phyloP scores from a whole-genome alignment of 1,284 basidiomycete species.

The Puccinia polysora region DNA sequence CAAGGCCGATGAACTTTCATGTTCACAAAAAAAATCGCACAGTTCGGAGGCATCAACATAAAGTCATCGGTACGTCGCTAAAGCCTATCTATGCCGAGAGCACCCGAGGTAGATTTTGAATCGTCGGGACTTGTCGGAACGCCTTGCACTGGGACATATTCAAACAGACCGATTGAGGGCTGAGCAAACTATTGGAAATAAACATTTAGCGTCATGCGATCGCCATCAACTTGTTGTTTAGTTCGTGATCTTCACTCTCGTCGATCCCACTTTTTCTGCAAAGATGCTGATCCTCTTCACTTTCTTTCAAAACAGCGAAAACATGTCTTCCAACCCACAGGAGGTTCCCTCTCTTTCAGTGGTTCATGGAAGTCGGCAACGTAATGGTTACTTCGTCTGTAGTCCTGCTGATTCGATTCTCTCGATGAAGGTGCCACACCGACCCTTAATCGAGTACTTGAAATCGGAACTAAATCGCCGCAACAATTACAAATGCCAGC shows the following conservation, averaged over 20 bases:
- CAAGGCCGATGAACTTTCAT: conserved; percentile 4
- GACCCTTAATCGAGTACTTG: conserved; percentile 15
- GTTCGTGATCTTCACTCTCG: conserved; percentile 63
- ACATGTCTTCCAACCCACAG: background rate
- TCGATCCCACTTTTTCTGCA: conserved; percentile 82
- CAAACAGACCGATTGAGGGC: conserved; percentile 21
- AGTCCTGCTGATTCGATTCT: conserved; percentile 4
- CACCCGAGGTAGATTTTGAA: too few species aligned
- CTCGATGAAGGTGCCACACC: background rate
- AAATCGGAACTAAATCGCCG: conserved; percentile 14
- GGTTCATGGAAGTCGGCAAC: conserved; percentile 39
- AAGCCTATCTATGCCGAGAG: background rate
- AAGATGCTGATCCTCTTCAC: too few species aligned
- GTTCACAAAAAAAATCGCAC: conserved; percentile 24
- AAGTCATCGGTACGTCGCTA: conserved; percentile 23
- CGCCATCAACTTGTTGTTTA: conserved; percentile 39
- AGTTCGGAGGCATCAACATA: conserved; percentile 31
- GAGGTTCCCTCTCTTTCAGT: conserved; percentile 3
- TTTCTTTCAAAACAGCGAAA: background rate
- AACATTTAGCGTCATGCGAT: conserved; percentile 29
- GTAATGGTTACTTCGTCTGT: conserved; percentile 14
- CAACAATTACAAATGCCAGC: conserved; percentile 20
- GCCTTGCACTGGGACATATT: too few species aligned
- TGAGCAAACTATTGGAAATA: conserved; percentile 31
- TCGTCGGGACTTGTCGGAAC: too few species aligned